phyloP scores from a whole-genome alignment of 2,329 filamentous ascomycete genomes.

The Fusarium lateritium region DNA sequence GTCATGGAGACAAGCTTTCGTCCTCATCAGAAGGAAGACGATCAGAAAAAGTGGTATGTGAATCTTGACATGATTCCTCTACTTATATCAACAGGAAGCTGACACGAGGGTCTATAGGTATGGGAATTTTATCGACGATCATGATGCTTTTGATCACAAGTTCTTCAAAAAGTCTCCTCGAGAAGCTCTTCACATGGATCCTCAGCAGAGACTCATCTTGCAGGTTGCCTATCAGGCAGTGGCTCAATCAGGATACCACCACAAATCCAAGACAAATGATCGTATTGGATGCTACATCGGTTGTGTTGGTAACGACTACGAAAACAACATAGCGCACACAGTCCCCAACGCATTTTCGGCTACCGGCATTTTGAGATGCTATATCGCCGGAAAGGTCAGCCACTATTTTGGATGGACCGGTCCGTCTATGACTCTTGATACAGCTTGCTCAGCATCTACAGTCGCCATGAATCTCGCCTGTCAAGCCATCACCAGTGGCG shows the following conservation, averaged over 20 bases:
- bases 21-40: no score
- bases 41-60: no score
- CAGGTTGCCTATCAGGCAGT: not conserved
- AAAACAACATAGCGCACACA: not conserved
- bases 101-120: no score
- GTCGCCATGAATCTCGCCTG: not conserved
- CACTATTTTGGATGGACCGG: conserved; percentile 1
- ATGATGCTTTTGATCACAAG: not conserved
- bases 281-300: no score
- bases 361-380: not conserved
- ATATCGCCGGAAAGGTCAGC: not conserved
- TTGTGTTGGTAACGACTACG: not conserved
- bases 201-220: not conserved
- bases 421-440: not conserved
- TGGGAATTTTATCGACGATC: no score
- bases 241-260: not conserved
- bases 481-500: not conserved
- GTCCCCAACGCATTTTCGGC: not conserved
- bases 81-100: no score
- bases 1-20: no score
- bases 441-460: not conserved
- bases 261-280: no score
- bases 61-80: no score
- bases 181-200: not conserved
- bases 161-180: not conserved